Percentiles rank a stretch among this genome's conserved stretches.
These are phyloP conservation scores for Candida fluviatilis DNA, from an alignment of 805 yeast species.

Conservation along the genomic window DNA sequence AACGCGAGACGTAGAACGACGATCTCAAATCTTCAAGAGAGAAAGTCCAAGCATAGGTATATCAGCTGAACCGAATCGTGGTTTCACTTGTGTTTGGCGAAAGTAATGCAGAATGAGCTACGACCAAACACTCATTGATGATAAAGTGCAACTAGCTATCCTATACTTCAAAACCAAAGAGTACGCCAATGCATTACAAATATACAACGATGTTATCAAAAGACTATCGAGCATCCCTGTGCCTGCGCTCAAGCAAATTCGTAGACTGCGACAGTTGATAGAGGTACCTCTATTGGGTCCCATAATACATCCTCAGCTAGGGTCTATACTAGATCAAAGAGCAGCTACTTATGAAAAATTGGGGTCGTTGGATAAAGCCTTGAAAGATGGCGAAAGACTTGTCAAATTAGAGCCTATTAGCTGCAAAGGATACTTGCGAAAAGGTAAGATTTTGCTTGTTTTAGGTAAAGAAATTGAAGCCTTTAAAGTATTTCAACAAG, in stretches of 20 bases:
- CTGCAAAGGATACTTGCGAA: constrained; percentile 48
- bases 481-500: constrained; percentile 30
- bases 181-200: constrained; percentile 22
- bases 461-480: constrained; percentile 29
- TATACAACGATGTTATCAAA: constrained; percentile 23
- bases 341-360: constrained; percentile 49
- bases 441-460: constrained; percentile 30
- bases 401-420: constrained; percentile 38
- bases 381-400: constrained; percentile 33
- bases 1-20: background rate
- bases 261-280: constrained; percentile 18
- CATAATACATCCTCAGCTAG: constrained; percentile 32
- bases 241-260: constrained; percentile 12
- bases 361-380: constrained; percentile 25
- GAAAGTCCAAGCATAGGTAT: background rate
- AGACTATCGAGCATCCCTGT: constrained; percentile 14
- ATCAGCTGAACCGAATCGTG: too few species aligned
- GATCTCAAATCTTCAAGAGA: background rate
- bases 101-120: background rate
- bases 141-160: constrained; percentile 25
- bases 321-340: constrained; percentile 39
- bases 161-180: constrained; percentile 28
- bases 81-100: too few species aligned
- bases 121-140: constrained; percentile 14
- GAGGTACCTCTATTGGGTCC: constrained; percentile 26